Evolutionary conservation across 2,329 filamentous ascomycete genomes (phyloP).

Genomic region (Hymenoscyphus salicellus): DNA sequence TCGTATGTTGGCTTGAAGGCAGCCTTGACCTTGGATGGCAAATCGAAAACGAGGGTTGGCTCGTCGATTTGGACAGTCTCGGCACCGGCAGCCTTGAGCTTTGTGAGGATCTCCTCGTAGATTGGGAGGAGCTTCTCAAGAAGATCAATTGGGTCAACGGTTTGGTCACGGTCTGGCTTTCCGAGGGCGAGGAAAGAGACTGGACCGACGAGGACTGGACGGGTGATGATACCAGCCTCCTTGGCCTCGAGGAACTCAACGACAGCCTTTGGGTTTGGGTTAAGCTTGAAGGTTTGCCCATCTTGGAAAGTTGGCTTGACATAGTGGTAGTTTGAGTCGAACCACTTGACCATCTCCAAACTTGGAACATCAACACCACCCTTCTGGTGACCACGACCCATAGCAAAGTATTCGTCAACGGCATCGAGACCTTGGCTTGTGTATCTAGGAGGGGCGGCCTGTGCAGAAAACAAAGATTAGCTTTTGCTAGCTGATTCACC

Average conservation of each 20-base stretch:
- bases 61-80: constrained; percentile 98
- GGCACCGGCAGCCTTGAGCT: constrained; percentile 94
- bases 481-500: constrained; percentile 2
- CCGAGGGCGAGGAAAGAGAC: constrained; percentile 97
- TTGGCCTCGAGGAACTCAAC: constrained; percentile 95
- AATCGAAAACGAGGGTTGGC: constrained; percentile 93
- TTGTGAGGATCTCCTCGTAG: constrained; percentile 86
- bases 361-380: constrained; percentile 86
- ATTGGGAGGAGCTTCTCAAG: constrained; percentile 90
- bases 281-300: constrained; percentile 92
- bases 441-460: constrained; percentile 93
- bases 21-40: constrained; percentile 84
- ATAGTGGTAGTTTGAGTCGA: constrained; percentile 99
- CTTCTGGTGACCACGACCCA: constrained; percentile 98
- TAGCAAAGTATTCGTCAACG: constrained; percentile 98
- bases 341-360: constrained; percentile 99
- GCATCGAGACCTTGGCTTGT: constrained; percentile 81
- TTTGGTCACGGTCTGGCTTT: constrained; percentile 96
- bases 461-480: constrained; percentile 20
- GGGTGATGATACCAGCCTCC: constrained; percentile 88
- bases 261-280: constrained; percentile 86
- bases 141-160: constrained; percentile 87
- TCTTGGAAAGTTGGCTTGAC: constrained; percentile 98
- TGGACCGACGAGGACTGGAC: constrained; percentile 90
- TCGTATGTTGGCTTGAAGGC: constrained; percentile 98